phyloP scores from a whole-genome alignment of 371 early-diverging fungal species.

The Blyttiomyces sp. region DNA sequence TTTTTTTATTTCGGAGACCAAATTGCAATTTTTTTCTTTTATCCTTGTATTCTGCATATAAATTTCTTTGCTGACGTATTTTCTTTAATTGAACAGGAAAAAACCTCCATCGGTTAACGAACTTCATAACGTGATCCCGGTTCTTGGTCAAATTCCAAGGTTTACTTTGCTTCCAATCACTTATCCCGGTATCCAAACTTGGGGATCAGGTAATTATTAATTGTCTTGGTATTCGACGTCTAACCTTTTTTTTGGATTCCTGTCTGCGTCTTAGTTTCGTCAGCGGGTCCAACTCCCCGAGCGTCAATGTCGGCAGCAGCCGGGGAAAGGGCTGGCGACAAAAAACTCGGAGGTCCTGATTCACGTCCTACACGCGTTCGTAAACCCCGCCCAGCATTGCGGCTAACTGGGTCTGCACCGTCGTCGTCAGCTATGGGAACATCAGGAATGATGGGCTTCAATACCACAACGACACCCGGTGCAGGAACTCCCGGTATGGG shows the following conservation, averaged over 20 bases:
- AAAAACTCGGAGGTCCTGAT: neutral
- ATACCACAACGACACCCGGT: neutral
- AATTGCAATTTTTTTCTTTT: too few species aligned
- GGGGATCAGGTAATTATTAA: neutral
- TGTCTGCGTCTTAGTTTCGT: neutral
- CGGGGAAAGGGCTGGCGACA: too few species aligned
- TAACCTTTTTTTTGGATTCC: neutral
- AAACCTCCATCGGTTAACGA: constrained; percentile 25
- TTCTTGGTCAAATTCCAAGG: constrained; percentile 18
- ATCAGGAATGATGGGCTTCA: too few species aligned
- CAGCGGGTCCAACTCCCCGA: too few species aligned
- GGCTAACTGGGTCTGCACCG: neutral
- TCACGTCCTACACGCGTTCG: neutral
- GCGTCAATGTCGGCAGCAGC: neutral
- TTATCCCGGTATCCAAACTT: neutral
- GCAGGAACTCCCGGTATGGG: neutral
- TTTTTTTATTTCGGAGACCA: neutral
- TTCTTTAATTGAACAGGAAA: constrained; percentile 2
- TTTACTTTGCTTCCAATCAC: constrained; percentile 28
- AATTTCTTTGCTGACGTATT: neutral
- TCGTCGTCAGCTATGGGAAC: neutral
- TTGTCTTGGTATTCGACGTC: neutral
- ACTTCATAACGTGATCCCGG: constrained; percentile 22
- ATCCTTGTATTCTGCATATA: too few species aligned
- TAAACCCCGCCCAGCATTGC: neutral